phyloP scores from a whole-genome alignment of 495 filamentous ascomycete genomes.

The Aspergillus ellipticus region DNA sequence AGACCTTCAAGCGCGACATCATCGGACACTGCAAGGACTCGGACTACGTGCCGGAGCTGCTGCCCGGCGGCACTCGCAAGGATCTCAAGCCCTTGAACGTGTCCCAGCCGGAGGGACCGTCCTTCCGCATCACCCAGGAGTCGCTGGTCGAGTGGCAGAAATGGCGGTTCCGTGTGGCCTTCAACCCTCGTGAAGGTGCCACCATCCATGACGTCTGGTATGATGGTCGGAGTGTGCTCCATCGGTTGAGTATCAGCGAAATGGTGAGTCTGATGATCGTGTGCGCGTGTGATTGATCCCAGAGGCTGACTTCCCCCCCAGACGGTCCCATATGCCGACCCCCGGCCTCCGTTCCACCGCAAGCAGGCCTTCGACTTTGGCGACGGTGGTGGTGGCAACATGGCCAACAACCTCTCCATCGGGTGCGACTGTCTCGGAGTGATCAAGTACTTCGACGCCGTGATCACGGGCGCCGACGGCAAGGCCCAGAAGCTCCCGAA shows the following conservation, averaged over 20 bases:
- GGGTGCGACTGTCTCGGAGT: constrained; percentile 69
- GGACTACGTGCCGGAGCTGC: constrained; percentile 69
- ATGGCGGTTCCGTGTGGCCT: constrained; percentile 65
- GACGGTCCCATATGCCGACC: constrained; percentile 65
- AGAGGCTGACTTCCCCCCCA: constrained; percentile 7
- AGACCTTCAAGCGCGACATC: constrained; percentile 48
- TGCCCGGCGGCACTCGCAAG: constrained; percentile 53
- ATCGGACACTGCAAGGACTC: constrained; percentile 43
- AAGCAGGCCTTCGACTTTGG: constrained; percentile 74
- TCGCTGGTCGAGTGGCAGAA: constrained; percentile 63
- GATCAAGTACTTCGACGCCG: constrained; percentile 62
- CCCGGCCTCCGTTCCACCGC: constrained; percentile 63
- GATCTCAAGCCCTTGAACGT: constrained; percentile 78
- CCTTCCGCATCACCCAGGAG: constrained; percentile 56
- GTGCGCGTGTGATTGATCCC: not conserved
- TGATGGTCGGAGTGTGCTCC: constrained; percentile 68
- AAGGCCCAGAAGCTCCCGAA: constrained; percentile 54
- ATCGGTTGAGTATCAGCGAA: constrained; percentile 68
- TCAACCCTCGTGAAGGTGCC: constrained; percentile 66
- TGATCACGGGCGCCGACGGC: constrained; percentile 54
- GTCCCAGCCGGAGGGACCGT: constrained; percentile 74
- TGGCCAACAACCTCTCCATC: constrained; percentile 66
- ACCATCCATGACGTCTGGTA: constrained; percentile 70
- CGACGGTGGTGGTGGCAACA: constrained; percentile 64
- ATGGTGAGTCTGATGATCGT: constrained; percentile 45